Percentiles rank a stretch among this genome's conserved stretches.
Evolutionary conservation across 1,139 yeast species (phyloP).

Genomic region (Blastobotrys aristatus): DNA sequence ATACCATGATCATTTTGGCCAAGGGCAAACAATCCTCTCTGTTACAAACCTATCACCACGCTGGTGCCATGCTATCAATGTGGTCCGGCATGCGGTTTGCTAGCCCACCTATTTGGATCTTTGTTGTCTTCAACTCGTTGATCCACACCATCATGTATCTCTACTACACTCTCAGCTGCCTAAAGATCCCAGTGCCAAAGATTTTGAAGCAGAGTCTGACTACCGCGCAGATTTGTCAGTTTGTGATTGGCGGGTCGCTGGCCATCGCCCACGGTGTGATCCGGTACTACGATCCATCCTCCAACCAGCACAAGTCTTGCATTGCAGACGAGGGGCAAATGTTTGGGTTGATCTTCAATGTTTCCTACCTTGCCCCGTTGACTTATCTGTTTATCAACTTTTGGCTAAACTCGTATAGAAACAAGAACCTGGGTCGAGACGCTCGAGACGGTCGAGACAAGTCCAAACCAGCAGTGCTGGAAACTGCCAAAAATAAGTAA

Average conservation of each 20-base stretch:
- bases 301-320: constrained; percentile 48
- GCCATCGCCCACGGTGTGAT: constrained; percentile 62
- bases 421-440: neutral
- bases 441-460: neutral
- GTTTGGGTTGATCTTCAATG: constrained; percentile 58
- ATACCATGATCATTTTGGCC: constrained; percentile 60
- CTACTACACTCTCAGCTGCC: constrained; percentile 60
- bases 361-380: constrained; percentile 62
- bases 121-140: constrained; percentile 72
- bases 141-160: constrained; percentile 75
- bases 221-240: constrained; percentile 65
- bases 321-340: constrained; percentile 58
- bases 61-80: constrained; percentile 82
- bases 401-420: constrained; percentile 56
- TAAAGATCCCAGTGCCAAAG: constrained; percentile 56
- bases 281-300: constrained; percentile 49
- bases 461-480: neutral
- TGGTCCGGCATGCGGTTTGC: constrained; percentile 72
- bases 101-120: constrained; percentile 77
- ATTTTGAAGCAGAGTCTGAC: constrained; percentile 58
- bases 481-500: neutral
- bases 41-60: constrained; percentile 71
- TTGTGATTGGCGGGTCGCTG: constrained; percentile 63
- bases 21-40: constrained; percentile 67
- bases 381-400: constrained; percentile 67